Percentiles rank a stretch among this genome's conserved stretches.
phyloP scores from a whole-genome alignment of 1,284 basidiomycete species.

The Takashimella tepidaria region DNA sequence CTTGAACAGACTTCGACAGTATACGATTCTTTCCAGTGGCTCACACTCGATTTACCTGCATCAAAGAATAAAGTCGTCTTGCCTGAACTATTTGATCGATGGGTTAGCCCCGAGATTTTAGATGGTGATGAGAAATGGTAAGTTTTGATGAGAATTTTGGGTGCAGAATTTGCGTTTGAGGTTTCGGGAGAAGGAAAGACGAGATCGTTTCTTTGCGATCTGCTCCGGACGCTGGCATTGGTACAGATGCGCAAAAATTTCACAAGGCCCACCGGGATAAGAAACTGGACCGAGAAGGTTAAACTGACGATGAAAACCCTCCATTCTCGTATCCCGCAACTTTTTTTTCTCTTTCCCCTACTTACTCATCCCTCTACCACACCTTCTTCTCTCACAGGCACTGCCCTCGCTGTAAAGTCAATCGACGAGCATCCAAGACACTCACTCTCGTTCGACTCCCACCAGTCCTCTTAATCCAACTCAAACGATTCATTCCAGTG shows the following conservation, averaged over 20 bases:
- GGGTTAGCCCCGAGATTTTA: constrained; percentile 84
- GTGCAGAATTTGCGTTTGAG: too few relatives aligned
- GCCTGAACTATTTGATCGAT: constrained; percentile 78
- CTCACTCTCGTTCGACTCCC: constrained; percentile 87
- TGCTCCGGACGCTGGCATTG: constrained; percentile 81
- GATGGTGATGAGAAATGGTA: constrained; percentile 95
- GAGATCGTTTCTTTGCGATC: constrained; percentile 70
- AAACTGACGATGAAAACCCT: too few relatives aligned
- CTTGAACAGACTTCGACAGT: constrained; percentile 81
- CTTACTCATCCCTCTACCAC: too few relatives aligned
- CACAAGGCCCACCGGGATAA: too few relatives aligned
- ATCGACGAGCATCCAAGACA: constrained; percentile 74
- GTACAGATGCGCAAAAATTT: not conserved
- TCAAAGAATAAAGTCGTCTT: constrained; percentile 64
- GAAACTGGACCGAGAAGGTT: too few relatives aligned
- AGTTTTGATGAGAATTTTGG: too few relatives aligned
- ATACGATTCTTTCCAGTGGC: constrained; percentile 95
- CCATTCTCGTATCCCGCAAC: too few relatives aligned
- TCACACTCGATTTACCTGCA: constrained; percentile 82
- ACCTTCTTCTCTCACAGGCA: constrained; percentile 71
- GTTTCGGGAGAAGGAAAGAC: too few relatives aligned
- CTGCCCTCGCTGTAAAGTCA: constrained; percentile 84
- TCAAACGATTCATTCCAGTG: constrained; percentile 91
- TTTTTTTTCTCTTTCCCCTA: too few relatives aligned
- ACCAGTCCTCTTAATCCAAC: constrained; percentile 87